Evolutionary conservation across 2,329 filamentous ascomycete genomes (phyloP), one percentile per base, ranked within the genome.

Genomic region (Elsinoe ampelina): DNA sequence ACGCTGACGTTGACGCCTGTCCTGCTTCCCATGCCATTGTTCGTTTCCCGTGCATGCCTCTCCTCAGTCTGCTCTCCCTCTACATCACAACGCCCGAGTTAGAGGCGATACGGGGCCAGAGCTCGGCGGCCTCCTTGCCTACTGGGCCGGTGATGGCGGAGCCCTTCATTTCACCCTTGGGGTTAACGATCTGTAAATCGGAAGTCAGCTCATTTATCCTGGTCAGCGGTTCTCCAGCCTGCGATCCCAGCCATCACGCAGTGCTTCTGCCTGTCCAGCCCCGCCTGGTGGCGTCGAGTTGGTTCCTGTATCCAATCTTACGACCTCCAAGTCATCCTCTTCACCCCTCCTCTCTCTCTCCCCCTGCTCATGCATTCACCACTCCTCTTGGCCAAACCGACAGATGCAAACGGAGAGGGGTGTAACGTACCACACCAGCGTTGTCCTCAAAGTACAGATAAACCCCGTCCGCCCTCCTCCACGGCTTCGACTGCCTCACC

Each of bases 391-490:
- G 57, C 13, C 54, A 2, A 22, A 22, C 22, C 22, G 5, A 22
- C 5, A 22, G 5, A 22, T 22, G 3, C 22, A 22, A 5, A 2
- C 5, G 22, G 5, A 22, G 22, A 5, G 22, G 22, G 5, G 5
- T 22, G 22, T 15, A 58, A 90, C 87, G 77, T 80, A 92, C 88
- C 72, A 98, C 93, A 85, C 93, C 93, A 75, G 93, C 93, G 78
- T 98, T 98, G 80, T 98, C 95, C 89, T 98, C 93, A 73, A 98
- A 98, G 85, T 98, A 98, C 70, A 98, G 85, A 84, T 89, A 98
- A 72, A 97, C 88, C 79, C 93, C 95, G 77, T 98, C 93, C 69
- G 88, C 87, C 77, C 93, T 86, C 84, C 93, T 91, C 93, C 93
- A 98, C 71, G 93, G 93, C 86, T 98, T 98, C 81, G 87, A 88